Conservation (phyloP, 345 rosid species). For the Microthlaspi erraticum region DNA sequence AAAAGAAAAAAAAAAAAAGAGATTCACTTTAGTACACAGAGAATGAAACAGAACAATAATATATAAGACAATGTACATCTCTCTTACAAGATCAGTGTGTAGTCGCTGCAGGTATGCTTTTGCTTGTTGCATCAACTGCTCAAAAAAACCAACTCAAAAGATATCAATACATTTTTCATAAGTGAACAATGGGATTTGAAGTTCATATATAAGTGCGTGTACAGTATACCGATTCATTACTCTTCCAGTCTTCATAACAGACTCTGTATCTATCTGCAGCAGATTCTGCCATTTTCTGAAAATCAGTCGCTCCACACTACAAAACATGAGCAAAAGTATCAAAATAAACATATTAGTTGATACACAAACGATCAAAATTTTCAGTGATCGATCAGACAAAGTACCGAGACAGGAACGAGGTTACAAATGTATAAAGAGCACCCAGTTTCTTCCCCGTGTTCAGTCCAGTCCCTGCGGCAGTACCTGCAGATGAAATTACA, state of each 20-base stretch:
- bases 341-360: background rate
- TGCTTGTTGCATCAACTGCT: slow-evolving; percentile 27
- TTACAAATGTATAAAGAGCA: slow-evolving; percentile 11
- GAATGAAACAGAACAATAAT: slow-evolving; percentile 7
- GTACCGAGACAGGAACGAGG: slow-evolving; percentile 2
- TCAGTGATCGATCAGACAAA: slow-evolving; percentile 3
- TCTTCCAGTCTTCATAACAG: slow-evolving; percentile 21
- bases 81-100: slow-evolving; percentile 14
- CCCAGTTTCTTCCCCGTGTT: slow-evolving; percentile 15
- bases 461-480: slow-evolving; percentile 28
- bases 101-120: slow-evolving; percentile 5
- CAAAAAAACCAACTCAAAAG: slow-evolving; percentile 18
- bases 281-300: background rate
- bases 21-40: slow-evolving; percentile 1
- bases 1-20: background rate
- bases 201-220: background rate
- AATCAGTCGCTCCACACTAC: slow-evolving; percentile 20
- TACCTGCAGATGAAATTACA: slow-evolving; percentile 9
- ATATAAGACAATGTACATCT: slow-evolving; percentile 32
- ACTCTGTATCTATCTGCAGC: slow-evolving; percentile 24
- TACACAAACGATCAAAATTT: background rate
- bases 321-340: slow-evolving; percentile 14
- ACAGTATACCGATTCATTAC: slow-evolving; percentile 29
- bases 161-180: slow-evolving; percentile 4
- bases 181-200: background rate